Base-by-base conservation (phyloP, 176 grass and related monocot genomes). In the Carex myosuroides region DNA sequence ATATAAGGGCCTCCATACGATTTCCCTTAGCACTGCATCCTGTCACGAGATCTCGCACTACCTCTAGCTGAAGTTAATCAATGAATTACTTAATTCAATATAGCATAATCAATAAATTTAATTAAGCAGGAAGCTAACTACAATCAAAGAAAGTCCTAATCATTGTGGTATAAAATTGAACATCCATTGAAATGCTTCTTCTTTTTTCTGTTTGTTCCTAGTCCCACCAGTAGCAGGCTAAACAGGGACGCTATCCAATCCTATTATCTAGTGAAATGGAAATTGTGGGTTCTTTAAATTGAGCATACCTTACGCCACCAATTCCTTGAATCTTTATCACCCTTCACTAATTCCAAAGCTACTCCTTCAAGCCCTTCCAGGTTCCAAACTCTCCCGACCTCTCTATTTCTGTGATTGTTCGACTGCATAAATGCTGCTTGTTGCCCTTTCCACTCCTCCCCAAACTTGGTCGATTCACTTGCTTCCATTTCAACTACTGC, bases 231-330 rank as follows among this genome's bases (percentile, higher is more conserved):
- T 22, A 73, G 70, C 18, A 73, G 35, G 41, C 70, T 48, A 22
- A n/a, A 72, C 41, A 12, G 5, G 42, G 12, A 46, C 3, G 3
- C n/a, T 16, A 67, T 6, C 12, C 50, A 56, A 18, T 56, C 50
- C 22, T 30, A 75, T 54, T 52, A 21, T 54, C 71, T 29, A 54
- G 16, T 77, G 46, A 77, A 77, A 77, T 57, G 24, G 12, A 56
- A 77, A 54, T 52, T 52, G 5, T 29, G 13, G 17, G n/a, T 17
- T 46, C 60, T 57, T 30, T 44, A 74, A 87, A 86, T 77, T 29
- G 24, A 72, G 33, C 30, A 39, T 87, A 94, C 95, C 95, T 98
- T 98, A 52, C 84, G 91, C 92, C 95, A 89, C 95, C 95, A 98
- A 86, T 98, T 98, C 62, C 86, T 93, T 55, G 91, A 87, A 32